Percentiles rank a stretch among this genome's conserved stretches.
These are phyloP conservation scores for Pythium folliculosum DNA, from an alignment of 352 stramenopile species.

Conservation along the genomic window DNA sequence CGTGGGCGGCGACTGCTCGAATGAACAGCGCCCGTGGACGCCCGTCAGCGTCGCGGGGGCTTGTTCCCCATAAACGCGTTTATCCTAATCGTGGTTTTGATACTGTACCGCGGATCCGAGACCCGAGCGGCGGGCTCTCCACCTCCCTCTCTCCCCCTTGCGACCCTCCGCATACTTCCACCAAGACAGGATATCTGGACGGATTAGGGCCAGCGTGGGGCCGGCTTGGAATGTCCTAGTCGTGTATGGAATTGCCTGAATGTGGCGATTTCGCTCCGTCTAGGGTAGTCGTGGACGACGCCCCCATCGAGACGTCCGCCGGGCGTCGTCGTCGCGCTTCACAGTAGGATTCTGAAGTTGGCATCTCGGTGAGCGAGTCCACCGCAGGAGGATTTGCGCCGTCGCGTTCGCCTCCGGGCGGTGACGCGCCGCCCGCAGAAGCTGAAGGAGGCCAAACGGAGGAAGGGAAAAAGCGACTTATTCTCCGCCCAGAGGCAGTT, in stretches of 20 bases:
- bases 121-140: too few species aligned
- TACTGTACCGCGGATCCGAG: too few species aligned
- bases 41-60: neutral
- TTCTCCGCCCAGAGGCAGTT: too few species aligned
- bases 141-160: too few species aligned
- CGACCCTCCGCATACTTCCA: neutral
- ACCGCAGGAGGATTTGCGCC: neutral
- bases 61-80: neutral
- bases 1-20: conserved; percentile 3
- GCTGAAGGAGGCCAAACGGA: neutral
- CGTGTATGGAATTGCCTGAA: too few species aligned
- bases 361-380: conserved; percentile 3
- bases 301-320: neutral
- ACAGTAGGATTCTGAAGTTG: conserved; percentile 6
- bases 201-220: too few species aligned
- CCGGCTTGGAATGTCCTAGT: too few species aligned
- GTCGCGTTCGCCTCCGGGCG: neutral
- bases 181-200: too few species aligned
- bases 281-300: too few species aligned
- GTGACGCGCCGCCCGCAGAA: neutral
- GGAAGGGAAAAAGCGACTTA: conserved; percentile 1
- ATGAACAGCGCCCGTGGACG: neutral
- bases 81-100: conserved; percentile 3
- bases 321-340: neutral
- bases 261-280: too few species aligned